Conservation (phyloP, 1,139 yeast genomes). For the Saccharomyces hybrid region DNA sequence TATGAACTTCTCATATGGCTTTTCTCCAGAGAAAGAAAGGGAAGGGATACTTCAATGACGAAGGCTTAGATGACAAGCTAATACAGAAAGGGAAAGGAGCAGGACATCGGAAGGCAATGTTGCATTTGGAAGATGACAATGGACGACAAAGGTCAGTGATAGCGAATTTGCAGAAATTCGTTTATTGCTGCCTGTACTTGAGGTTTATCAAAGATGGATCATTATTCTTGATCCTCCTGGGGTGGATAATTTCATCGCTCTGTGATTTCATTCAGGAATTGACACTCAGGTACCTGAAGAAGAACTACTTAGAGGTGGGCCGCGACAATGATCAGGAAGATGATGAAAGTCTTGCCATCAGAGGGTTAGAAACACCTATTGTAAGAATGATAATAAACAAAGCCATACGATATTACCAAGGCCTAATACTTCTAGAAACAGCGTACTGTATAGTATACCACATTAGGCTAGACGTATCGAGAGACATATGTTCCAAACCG, state of each 20-base stretch:
- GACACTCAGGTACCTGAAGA: not conserved
- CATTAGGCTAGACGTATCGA: not conserved
- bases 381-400: constrained; percentile 1
- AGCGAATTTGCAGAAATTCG: not conserved
- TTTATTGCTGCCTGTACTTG: not conserved
- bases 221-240: not conserved
- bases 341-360: not conserved
- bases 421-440: not conserved
- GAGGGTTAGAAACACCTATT: not conserved
- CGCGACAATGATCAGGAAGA: not conserved
- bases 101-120: not conserved
- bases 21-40: not conserved
- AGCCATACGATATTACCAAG: constrained; percentile 2
- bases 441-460: constrained; percentile 2
- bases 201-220: not conserved
- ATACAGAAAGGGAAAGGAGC: not conserved
- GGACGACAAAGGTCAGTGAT: not conserved
- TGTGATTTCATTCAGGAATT: not conserved
- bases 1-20: not conserved
- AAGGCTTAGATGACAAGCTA: not conserved
- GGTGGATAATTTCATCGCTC: not conserved
- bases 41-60: not conserved
- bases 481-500: not conserved
- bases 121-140: not conserved
- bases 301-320: not conserved